phyloP scores from a whole-genome alignment of 2,329 filamentous ascomycete genomes.

The Xylaria digitata region DNA sequence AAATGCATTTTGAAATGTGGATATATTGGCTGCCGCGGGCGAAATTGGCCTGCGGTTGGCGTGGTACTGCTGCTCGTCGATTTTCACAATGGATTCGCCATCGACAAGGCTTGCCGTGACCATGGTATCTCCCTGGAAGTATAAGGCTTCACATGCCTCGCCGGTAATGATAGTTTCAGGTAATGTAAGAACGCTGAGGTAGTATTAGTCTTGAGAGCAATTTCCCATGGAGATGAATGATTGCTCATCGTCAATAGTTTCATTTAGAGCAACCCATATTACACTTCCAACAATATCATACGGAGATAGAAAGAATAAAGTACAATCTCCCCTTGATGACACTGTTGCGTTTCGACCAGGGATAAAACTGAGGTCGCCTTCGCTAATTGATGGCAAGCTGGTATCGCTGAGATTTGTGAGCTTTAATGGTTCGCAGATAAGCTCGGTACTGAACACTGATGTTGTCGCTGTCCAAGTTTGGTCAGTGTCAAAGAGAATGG shows the following conservation, averaged over 20 bases:
- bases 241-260: not conserved
- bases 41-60: slow-evolving; percentile 1
- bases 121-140: slow-evolving; percentile 6
- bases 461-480: slow-evolving; percentile 19
- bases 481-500: slow-evolving; percentile 7
- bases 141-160: slow-evolving; percentile 7
- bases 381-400: not conserved
- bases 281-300: slow-evolving; percentile 3
- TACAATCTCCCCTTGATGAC: slow-evolving; percentile 1
- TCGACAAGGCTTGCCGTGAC: not conserved
- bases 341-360: not conserved
- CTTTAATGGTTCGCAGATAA: slow-evolving; percentile 7
- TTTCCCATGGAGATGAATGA: too few species aligned
- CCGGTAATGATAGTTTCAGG: slow-evolving; percentile 7
- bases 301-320: not conserved
- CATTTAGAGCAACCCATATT: not conserved
- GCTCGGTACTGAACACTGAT: slow-evolving; percentile 20
- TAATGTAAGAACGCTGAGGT: not conserved
- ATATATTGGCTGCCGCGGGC: not conserved
- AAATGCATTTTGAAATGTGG: slow-evolving; percentile 13
- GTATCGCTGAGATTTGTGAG: not conserved
- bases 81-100: slow-evolving; percentile 12
- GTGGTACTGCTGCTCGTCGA: slow-evolving; percentile 12
- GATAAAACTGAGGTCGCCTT: too few species aligned
- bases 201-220: slow-evolving; percentile 5